phyloP scores from a whole-genome alignment of 2,329 filamentous ascomycete species.

The Blastomyces parvus region DNA sequence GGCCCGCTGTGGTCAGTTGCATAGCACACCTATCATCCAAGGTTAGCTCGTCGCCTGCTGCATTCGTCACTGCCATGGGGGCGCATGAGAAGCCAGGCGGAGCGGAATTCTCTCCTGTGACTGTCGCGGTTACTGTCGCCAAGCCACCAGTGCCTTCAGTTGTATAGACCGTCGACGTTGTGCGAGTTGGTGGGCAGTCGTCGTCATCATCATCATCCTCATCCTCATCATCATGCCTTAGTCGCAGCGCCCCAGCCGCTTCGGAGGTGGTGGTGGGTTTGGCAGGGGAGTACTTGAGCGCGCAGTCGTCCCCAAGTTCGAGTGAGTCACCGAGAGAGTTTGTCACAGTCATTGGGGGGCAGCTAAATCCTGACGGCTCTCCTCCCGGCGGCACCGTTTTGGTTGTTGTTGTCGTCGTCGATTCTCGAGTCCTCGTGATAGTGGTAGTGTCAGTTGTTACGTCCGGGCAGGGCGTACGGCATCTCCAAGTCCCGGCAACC shows the following conservation, averaged over 20 bases:
- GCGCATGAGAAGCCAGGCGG: neutral
- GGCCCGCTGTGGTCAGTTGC: neutral
- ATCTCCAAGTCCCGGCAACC: neutral
- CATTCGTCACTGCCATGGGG: neutral
- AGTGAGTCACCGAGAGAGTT: neutral
- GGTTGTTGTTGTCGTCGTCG: neutral
- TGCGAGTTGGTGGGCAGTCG: neutral
- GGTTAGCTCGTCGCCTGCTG: neutral
- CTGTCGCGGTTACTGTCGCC: neutral
- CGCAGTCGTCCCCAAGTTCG: neutral
- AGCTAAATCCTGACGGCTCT: neutral
- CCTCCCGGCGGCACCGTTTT: neutral
- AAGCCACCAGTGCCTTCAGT: neutral
- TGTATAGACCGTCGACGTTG: neutral
- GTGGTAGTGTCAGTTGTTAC: neutral
- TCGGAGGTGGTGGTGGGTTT: neutral
- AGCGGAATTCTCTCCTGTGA: neutral
- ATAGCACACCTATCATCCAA: neutral
- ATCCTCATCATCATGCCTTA: neutral
- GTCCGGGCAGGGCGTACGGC: neutral
- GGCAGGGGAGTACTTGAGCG: neutral
- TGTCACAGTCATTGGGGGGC: conserved; percentile 2
- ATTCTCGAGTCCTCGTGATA: neutral
- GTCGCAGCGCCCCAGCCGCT: neutral
- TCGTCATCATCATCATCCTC: too few relatives aligned